A percentile compares a stretch with the other conserved stretches of the same genome.
Evolutionary conservation across 345 rosid genomes (phyloP).

Genomic region (Citrus australasica): DNA sequence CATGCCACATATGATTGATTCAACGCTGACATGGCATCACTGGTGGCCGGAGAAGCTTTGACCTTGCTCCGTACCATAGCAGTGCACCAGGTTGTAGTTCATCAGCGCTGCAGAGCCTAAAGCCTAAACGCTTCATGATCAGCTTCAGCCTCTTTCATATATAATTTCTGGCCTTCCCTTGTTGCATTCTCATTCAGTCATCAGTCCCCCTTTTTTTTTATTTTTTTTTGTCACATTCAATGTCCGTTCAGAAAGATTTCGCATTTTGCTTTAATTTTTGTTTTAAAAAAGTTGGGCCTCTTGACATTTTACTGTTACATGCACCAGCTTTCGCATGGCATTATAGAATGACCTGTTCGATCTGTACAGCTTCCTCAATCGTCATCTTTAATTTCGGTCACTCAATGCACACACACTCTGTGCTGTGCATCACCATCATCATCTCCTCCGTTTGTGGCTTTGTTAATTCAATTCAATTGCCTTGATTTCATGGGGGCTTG

Average conservation of each 20-base stretch:
- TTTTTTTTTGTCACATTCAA: neutral
- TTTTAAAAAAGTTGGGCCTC: neutral
- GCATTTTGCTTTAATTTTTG: neutral
- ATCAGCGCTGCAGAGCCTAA: slow-evolving; percentile 2
- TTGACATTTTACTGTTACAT: slow-evolving; percentile 11
- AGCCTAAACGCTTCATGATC: neutral
- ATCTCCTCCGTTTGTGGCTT: neutral
- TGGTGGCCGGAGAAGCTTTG: slow-evolving; percentile 1
- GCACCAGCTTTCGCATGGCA: neutral
- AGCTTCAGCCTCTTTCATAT: no score
- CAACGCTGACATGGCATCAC: neutral
- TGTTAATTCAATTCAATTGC: no score
- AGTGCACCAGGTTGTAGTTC: no score
- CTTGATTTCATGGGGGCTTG: slow-evolving; percentile 28
- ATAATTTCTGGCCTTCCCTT: no score
- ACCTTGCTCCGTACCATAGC: neutral
- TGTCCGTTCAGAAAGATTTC: neutral
- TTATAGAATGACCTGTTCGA: no score
- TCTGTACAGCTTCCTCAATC: no score
- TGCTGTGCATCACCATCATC: no score
- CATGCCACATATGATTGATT: slow-evolving; percentile 7
- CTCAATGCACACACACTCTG: no score
- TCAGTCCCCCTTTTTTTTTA: neutral
- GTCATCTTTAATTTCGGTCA: no score
- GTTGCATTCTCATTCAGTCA: no score